Base-by-base conservation (phyloP, 2,329 filamentous ascomycete genomes). In the Penicillium sp. region DNA sequence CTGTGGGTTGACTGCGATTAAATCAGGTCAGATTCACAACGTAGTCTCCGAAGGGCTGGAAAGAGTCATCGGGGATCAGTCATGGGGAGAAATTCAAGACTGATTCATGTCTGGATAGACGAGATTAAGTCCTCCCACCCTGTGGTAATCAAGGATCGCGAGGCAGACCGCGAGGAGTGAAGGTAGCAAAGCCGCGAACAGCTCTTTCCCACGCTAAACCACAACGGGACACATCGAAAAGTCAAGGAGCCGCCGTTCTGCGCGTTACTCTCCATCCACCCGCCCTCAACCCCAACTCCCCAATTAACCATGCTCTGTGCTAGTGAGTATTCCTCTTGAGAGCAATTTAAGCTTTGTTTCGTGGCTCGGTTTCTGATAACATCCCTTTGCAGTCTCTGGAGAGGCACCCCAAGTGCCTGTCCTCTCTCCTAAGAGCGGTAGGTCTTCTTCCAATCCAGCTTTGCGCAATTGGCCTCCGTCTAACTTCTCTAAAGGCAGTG, bases 321-420 rank as follows among this genome's bases (percentile, higher is more conserved):
- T 73, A 89, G 83, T 86, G 82, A 82, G 77, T 84, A 4, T 10
- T 26, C 8, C 16, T 5, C 9, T 19, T 16, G 5, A 43, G 18
- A 9, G n/a, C 11, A 28, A 24, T 1, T 43, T 26, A 5, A 7
- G 33, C 18, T 75, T 52, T 33, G n/a, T 14, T 23, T 23, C 9
- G 19, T 3, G 45, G 13, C 31, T 36, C 49, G 47, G 43, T 52
- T 51, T n/a, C 61, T 69, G 48, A 71, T 43, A 3, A 33, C 45
- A 2, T 31, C 54, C 56, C 51, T 52, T 21, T 46, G 52, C 69
- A 96, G 93, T 99, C 76, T 99, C 94, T 59, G 94, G 94, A 78
- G 93, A 97, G 84, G 88, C 91, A 79, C 93, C 94, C 62, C 90
- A 96, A 79, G 88, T 92, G 77, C 92, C 94, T 52, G 93, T 97